Conservation (phyloP, 2,329 filamentous ascomycete genomes). For the Celoporthe dispersa region DNA sequence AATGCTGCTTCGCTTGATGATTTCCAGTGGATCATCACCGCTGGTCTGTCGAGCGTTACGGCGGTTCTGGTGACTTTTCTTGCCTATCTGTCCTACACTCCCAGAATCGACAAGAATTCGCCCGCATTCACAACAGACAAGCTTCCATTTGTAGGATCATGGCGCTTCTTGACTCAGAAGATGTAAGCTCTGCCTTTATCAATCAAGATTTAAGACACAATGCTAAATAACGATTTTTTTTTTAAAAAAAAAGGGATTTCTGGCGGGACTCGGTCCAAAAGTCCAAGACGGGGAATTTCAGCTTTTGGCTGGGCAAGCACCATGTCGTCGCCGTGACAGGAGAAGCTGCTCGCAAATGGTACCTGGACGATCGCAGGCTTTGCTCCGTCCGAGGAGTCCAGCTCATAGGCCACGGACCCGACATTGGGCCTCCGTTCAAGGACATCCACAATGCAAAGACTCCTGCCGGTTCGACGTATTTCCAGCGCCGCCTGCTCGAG, state of each 20-base stretch:
- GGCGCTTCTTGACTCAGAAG: neutral
- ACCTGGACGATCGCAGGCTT: conserved; percentile 19
- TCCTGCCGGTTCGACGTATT: conserved; percentile 17
- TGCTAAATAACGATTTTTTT: too few relatives aligned
- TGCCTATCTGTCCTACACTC: neutral
- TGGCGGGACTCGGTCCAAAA: conserved; percentile 6
- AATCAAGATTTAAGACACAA: too few relatives aligned
- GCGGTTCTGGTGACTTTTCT: neutral
- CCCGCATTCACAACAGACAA: neutral
- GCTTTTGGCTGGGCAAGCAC: conserved; percentile 28
- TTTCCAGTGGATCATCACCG: neutral
- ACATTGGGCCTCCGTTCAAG: neutral
- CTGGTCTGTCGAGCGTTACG: neutral
- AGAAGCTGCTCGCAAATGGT: conserved; percentile 26
- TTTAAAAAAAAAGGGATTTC: too few relatives aligned
- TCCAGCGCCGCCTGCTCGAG: conserved; percentile 21
- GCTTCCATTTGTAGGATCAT: neutral
- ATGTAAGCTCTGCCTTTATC: neutral
- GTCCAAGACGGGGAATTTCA: conserved; percentile 27
- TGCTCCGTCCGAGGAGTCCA: neutral
- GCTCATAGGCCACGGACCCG: neutral
- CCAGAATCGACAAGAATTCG: conserved; percentile 9
- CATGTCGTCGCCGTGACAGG: conserved; percentile 28
- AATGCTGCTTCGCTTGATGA: neutral
- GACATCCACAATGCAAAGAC: neutral